phyloP scores from a whole-genome alignment of 441 rosid genomes.

The Dalechampia spathulata region DNA sequence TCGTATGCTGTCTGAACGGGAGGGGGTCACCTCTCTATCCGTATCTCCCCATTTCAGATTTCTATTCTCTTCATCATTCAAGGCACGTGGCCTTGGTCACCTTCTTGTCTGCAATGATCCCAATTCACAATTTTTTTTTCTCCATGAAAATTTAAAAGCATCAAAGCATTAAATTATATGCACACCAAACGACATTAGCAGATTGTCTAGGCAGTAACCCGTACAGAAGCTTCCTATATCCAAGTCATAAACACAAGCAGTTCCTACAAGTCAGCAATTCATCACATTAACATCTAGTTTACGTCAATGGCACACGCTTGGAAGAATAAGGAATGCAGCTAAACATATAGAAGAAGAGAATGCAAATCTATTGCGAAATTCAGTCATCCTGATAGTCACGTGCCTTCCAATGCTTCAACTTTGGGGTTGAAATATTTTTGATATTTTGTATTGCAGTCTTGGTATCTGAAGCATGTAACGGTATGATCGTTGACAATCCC shows the following conservation, averaged over 20 bases:
- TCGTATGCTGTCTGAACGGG: constrained; percentile 8
- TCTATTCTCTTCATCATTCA: constrained; percentile 4
- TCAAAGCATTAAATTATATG: not conserved
- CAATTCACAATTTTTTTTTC: too few relatives aligned
- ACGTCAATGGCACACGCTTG: constrained; percentile 19
- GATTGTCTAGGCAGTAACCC: not conserved
- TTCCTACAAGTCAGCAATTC: not conserved
- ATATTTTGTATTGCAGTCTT: constrained; percentile 36
- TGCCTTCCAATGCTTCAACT: constrained; percentile 21
- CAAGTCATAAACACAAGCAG: not conserved
- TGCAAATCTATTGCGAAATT: constrained; percentile 13
- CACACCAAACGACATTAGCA: not conserved
- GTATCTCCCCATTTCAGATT: constrained; percentile 4
- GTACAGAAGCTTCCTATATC: not conserved
- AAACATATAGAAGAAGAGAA: not conserved
- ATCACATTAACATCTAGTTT: constrained; percentile 9
- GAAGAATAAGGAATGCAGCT: constrained; percentile 15
- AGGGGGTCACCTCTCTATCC: constrained; percentile 5
- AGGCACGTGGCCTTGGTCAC: constrained; percentile 11
- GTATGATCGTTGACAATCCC: constrained; percentile 84
- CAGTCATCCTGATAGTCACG: constrained; percentile 21
- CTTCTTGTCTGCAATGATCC: not conserved
- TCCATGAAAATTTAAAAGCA: not conserved
- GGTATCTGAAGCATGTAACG: constrained; percentile 61
- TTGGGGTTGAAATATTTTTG: constrained; percentile 18